Base-by-base conservation (phyloP, 2,329 filamentous ascomycete species). In the Emergomyces orientalis region DNA sequence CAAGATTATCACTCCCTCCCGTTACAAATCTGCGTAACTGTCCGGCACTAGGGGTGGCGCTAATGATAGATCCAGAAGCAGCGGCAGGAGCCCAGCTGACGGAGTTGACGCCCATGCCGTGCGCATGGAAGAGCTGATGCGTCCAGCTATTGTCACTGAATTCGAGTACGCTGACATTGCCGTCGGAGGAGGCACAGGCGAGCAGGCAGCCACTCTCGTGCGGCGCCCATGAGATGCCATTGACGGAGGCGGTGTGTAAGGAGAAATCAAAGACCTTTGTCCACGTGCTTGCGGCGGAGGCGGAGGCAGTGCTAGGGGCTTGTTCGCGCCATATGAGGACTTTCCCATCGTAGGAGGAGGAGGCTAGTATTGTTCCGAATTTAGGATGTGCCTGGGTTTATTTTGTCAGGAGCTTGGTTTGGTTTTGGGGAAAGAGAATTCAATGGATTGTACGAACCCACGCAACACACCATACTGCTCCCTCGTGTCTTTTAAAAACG, bases 271-370 rank as follows among this genome's bases (percentile, higher is more conserved):
- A 96, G 76, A 97, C 91, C 74, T 88, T 87, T 72, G 91, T 88
- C 88, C 88, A 91, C 70, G 84, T 80, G 69, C 81, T 84, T 70
- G 78, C 81, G 65, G 73, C 69, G 47, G 72, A 72, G 58, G 75
- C 71, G 62, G 72, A 71, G 62, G 76, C 69, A 62, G 61, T 22
- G 69, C 71, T 74, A 61, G 73, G 70, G 60, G 74, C 70, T 76
- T 92, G 88, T 78, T 99, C 94, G 76, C 92, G 91, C 91, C 93
- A 99, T 82, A 99, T 96, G 76, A 97, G 87, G 68, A 99, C 93
- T 78, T 96, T 96, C 77, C 93, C 94, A 77, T 99, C 94, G 80
- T 97, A 99, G 68, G 90, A 91, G 60, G 91, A 90, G 66, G 91
- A 96, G 62, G 94, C 94, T 65, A 99, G 88, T 73, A 99, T 97